Base-by-base conservation (phyloP, 2,329 filamentous ascomycete genomes). In the Fonsecaea erecta region DNA sequence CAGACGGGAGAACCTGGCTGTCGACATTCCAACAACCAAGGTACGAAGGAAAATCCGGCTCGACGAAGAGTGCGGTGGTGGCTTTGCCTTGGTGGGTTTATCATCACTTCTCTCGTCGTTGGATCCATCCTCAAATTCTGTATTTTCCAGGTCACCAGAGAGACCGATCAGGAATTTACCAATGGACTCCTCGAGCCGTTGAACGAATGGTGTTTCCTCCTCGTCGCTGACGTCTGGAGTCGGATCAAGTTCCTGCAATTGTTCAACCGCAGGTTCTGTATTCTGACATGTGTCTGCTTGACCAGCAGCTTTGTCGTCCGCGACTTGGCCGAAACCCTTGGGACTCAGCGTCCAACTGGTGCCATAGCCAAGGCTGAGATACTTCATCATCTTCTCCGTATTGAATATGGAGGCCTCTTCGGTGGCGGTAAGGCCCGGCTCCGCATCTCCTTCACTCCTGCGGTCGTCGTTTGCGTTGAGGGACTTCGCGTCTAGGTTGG, bases 281-380 rank as follows among this genome's bases (percentile, higher is more conserved):
- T 4, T 46, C 7, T 60, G 7, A 14, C 55, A 30, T 21, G 60
- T 40, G 18, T 37, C 28, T 24, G 46, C 28, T 7, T 21, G 34
- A 34, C 64, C 34, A 11, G 37, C 4, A 9, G 55, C 52, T 58
- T 51, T 16, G 14, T 54, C 34, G 37, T 32, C 30, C 18, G 46
- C 16, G 26, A 9, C 52, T 28, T 34, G 8, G 52, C 26, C n/a
- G 55, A 70, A 67, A 11, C 70, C 72, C 55, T 72, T 76, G 12
- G 76, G 73, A 30, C 77, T 75, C 57, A 79, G 73, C 18, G 78
- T 76, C 81, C 81, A 83, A 18, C 77, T 73, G 3, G 81, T 80
- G 16, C 81, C 80, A 72, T 83, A 83, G 8, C 81, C 81, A 24
- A 83, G 72, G 24, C 80, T 83, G 34, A 83, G 73, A 68, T 82